Base-by-base conservation (phyloP, 1,284 basidiomycete species). In the Hemileia vastatrix region DNA sequence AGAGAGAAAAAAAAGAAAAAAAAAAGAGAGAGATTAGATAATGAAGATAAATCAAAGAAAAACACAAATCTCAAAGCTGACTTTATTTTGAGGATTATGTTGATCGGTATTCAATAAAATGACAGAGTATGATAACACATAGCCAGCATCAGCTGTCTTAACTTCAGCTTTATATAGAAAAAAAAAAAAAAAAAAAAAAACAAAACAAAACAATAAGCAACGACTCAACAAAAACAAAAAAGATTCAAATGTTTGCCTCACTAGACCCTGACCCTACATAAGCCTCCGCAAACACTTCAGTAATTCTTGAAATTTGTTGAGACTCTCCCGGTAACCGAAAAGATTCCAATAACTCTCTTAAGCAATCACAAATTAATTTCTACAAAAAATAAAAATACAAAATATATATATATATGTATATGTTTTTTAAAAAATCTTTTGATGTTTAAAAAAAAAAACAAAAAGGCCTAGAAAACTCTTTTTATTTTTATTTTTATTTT, bases 31-130 rank as follows among this genome's bases (percentile, higher is more conserved):
- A n/a, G n/a, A n/a, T n/a, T n/a, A n/a, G n/a, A n/a, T 15, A 31
- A 49, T 68, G 36, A 74, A 68, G 44, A 66, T 19, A 63, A 40
- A 57, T 54, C 18, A 61, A 43, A 50, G 27, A 51, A 43, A 6
- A 55, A 40, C 9, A 31, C 54, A 57, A 24, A 54, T 55, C 47
- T 47, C 45, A 33, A 49, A 13, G 9, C 33, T 8, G 21, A 76
- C 85, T 75, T 73, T 88, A 67, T 94, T 83, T 81, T 96, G 92
- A n/a, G 94, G 92, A 75, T 90, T 97, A 76, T 97, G 94, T 64
- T 86, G 83, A 78, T 99, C 95, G 1, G 95, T 98, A 77, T 99
- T 99, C 63, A 99, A 83, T 91, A 99, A 85, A 77, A 99, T 97
- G 67, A 99, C 86, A 0, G 94, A 96, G 77, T 87, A 99, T 0